Base-by-base conservation (phyloP, 805 yeast genomes). In the Wickerhamiella brachini region DNA sequence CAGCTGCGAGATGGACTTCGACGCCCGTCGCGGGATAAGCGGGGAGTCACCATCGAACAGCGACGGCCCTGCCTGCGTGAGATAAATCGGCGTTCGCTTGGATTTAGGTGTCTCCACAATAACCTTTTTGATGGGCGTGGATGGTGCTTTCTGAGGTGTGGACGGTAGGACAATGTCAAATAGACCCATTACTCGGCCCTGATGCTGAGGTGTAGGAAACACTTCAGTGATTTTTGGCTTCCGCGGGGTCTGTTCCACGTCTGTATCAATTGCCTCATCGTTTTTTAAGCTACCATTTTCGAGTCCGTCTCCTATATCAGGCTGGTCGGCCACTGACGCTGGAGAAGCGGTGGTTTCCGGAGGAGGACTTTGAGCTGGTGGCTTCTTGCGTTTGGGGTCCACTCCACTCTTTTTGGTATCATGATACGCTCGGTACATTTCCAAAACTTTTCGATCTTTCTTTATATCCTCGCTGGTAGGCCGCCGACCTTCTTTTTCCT, bases 151-250 rank as follows among this genome's bases (percentile, higher is more conserved):
- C 23, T 50, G 51, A 9, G 55, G 52, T n/a, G 46, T 53, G 18
- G 37, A 65, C 6, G 69, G 67, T 12, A 64, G 44, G 17, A 54
- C 57, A 55, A 79, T 69, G 54, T 85, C 95, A 60, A 86, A 81
- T 3, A 86, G 71, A 17, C 93, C 80, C 34, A 84, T 63, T 0
- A 85, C 84, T 50, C 82, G 75, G 0, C 95, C 95, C 54, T 81
- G 73, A 9, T 85, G 73, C 58, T 86, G 95, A 0, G 95, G 95
- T 0, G 95, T 86, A 0, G 95, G 95, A 0, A 95, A 95, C 12
- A 85, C 62, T 53, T 79, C 83, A 0, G 59, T 48, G 7, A 53
- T 47, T 4, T 44, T 44, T 2, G 50, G 51, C 10, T 47, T 47
- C 26, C 31, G 43, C 13, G 53, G 56, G 2, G 55, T 50, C 15